Evolutionary conservation across 148 eudicot genomes (phyloP), one percentile per base, ranked within the genome.

Genomic region (Vaccinium vitisidaea): DNA sequence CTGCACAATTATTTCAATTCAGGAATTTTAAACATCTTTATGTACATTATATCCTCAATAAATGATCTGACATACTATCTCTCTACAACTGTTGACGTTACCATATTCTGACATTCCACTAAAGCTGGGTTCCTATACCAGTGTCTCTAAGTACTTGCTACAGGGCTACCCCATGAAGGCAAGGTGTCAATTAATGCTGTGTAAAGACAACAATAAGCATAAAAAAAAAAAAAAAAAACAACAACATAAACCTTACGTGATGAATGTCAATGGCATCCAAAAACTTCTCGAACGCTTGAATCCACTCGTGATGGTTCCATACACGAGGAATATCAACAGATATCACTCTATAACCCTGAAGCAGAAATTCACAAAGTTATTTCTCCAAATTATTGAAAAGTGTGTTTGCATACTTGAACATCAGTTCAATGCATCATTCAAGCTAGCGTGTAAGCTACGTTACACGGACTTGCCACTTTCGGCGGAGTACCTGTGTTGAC

Each of bases 281-380:
- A 89, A 97, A 97, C 91, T 97, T 97, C 88, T 97, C 99, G 87
- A 97, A 97, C 65, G 94, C 91, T 83, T 97, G 98, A 86, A 97
- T 87, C 99, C 99, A 97, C 88, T 97, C 99, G 61, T 91, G 92
- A 87, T 92, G 91, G 88, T 88, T 97, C 99, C 99, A 94, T 84
- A 92, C 95, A 73, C 94, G 93, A 13, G 99, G 99, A 90, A 97
- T 95, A 88, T 97, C 99, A 86, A 97, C 94, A 53, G 99, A 94
- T 67, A 95, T 93, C 71, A 97, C 92, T 83, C 99, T 93, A 90
- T 95, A 97, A 81, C 99, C 99, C 99, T 97, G 94, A 80, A 86
- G 83, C 46, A 80, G 85, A 80, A 58, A 84, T 85, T 48, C 12
- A 73, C n/a, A 80, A 25, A 25, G 48, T 82, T 27, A 69, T 30